Percentiles rank a stretch among this genome's conserved stretches.
These are phyloP conservation scores for Dioscorea zingiberensis DNA, from an alignment of 106 monocot species.

Conservation along the genomic window DNA sequence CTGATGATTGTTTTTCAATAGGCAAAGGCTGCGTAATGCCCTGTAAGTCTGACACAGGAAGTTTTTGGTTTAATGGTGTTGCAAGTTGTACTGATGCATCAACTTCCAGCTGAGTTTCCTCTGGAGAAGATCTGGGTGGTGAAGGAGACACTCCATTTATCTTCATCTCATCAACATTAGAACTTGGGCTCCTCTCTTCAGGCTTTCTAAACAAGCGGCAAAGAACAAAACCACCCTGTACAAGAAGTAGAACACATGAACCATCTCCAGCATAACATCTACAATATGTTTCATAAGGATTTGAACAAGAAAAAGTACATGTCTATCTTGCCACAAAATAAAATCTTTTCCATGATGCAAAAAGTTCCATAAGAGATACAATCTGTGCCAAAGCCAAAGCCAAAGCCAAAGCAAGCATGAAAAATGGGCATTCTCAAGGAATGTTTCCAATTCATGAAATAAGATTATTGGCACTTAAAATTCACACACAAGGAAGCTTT, in stretches of 20 bases:
- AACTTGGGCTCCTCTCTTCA: constrained; percentile 30
- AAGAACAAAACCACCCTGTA: constrained; percentile 67
- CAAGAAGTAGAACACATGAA: background rate
- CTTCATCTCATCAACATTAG: constrained; percentile 44
- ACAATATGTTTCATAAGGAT: too few relatives aligned
- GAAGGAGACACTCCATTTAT: constrained; percentile 33
- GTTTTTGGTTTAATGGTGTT: constrained; percentile 19
- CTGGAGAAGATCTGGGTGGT: constrained; percentile 39
- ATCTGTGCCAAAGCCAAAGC: too few relatives aligned
- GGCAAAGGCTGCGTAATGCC: constrained; percentile 14
- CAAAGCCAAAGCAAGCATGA: too few relatives aligned
- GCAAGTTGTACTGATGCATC: constrained; percentile 22
- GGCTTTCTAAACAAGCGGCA: constrained; percentile 62
- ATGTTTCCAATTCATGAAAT: too few relatives aligned
- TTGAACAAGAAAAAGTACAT: too few relatives aligned
- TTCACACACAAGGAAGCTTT: too few relatives aligned
- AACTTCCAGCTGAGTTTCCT: constrained; percentile 18
- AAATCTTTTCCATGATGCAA: too few relatives aligned
- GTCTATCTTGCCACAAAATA: too few relatives aligned
- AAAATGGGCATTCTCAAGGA: too few relatives aligned
- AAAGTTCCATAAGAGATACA: too few relatives aligned
- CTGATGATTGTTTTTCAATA: constrained; percentile 10
- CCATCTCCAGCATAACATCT: too few relatives aligned
- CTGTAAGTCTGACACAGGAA: constrained; percentile 19
- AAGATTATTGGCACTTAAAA: too few relatives aligned